Evolutionary conservation across 306 rosid genomes (phyloP), one percentile per base, ranked within the genome.

Genomic region (Aeschynomene evenia): DNA sequence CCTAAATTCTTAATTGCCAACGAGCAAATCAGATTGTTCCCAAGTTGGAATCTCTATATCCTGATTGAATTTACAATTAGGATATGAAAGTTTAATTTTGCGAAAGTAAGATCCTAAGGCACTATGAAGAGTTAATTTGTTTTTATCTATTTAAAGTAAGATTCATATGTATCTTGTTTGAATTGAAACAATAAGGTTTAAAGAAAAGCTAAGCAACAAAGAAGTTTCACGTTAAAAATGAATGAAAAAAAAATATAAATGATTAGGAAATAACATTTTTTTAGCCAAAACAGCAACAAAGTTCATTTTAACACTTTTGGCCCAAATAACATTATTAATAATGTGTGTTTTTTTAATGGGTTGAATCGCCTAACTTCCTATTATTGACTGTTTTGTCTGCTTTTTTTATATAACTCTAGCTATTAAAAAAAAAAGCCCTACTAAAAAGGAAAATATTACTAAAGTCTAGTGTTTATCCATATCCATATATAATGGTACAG

Each of bases 11-110:
- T 73, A 42, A 64, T 64, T 70, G 70, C 13, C 12, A 7, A 69
- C 55, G 28, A 50, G 52, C 77, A 63, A 81, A 68, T 63, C 57
- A 63, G 62, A 42, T 24, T 19, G 49, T 57, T 56, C 60, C 54
- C 26, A 23, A 49, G 57, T 68, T n/a, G 58, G 82, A 55, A 68
- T 81, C 77, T 63, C 42, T 3, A 20, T 24, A 36, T 54, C 68
- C 63, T 3, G 24, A 31, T 79, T 21, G 37, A 63, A 57, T 77
- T 68, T 57, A 77, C 20, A 73, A 63, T 33, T 42, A 22, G 14
- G 74, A 70, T 65, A 31, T 63, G 43, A 8, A 63, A 31, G 18
- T 37, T 48, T 63, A 14, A 23, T n/a, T n/a, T n/a, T n/a, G n/a
- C 19, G 4, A 63, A 81, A 56, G 34, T 16, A 48, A 66, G 66